Percentiles rank a stretch among this genome's conserved stretches.
These are phyloP conservation scores for Echinochloa phyllopogon DNA, from an alignment of 176 grass and related monocot species.

Conservation along the genomic window DNA sequence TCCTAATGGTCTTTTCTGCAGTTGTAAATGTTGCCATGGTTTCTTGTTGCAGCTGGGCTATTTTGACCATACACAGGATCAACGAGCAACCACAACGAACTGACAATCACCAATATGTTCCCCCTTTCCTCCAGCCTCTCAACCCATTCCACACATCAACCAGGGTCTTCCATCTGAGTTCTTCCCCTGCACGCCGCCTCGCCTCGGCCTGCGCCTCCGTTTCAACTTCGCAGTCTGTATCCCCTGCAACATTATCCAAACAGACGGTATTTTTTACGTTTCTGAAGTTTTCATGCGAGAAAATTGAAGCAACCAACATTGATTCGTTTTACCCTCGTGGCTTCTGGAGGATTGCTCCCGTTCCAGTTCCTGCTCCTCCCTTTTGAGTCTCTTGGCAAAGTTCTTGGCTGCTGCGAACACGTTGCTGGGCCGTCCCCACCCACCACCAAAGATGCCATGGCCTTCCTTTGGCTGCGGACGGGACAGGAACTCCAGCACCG, in stretches of 20 bases:
- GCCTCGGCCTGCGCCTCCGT: slow-evolving; percentile 59
- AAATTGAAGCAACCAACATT: slow-evolving; percentile 8
- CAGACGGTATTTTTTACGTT: not conserved
- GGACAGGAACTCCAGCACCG: slow-evolving; percentile 45
- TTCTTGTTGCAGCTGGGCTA: not conserved
- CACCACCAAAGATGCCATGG: slow-evolving; percentile 51
- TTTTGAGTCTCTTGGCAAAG: slow-evolving; percentile 43
- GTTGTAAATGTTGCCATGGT: not conserved
- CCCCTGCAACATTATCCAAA: slow-evolving; percentile 33
- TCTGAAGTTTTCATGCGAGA: slow-evolving; percentile 9
- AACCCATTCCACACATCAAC: slow-evolving; percentile 49
- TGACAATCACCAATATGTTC: not conserved
- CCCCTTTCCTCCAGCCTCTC: slow-evolving; percentile 21
- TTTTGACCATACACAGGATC: not conserved
- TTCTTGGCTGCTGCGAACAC: slow-evolving; percentile 46
- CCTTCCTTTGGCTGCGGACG: slow-evolving; percentile 45
- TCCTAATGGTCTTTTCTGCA: not conserved
- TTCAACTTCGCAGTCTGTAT: slow-evolving; percentile 38
- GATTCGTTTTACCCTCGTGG: slow-evolving; percentile 11
- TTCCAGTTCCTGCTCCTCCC: slow-evolving; percentile 32
- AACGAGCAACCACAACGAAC: not conserved
- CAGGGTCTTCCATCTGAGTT: slow-evolving; percentile 44
- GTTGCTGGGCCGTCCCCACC: slow-evolving; percentile 48
- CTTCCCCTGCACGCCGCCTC: slow-evolving; percentile 39
- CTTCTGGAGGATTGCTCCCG: not conserved